phyloP scores from a whole-genome alignment of 2,329 filamentous ascomycete species.

The Fusarium sp. region DNA sequence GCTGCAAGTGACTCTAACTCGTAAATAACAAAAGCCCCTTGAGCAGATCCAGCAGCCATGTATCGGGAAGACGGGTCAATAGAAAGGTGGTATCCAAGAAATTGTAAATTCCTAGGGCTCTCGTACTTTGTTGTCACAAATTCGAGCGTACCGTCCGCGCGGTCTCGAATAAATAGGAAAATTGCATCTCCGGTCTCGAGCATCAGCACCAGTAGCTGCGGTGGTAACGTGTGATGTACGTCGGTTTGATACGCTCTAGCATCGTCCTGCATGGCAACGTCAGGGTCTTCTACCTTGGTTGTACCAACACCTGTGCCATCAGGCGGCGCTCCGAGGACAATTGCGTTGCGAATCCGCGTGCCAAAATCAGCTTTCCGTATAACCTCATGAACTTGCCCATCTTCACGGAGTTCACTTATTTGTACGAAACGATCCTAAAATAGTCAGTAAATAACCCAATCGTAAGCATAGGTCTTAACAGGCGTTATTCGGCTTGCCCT shows the following conservation, averaged over 20 bases:
- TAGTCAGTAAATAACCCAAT: slow-evolving; percentile 20
- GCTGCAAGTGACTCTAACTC: slow-evolving; percentile 68
- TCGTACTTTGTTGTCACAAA: slow-evolving; percentile 72
- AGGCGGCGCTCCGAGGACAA: slow-evolving; percentile 71
- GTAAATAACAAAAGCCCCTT: slow-evolving; percentile 77
- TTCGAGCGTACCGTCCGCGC: slow-evolving; percentile 57
- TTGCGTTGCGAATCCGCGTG: slow-evolving; percentile 80
- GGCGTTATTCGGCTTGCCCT: slow-evolving; percentile 10
- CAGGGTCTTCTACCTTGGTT: slow-evolving; percentile 56
- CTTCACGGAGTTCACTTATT: slow-evolving; percentile 77
- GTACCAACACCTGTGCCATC: slow-evolving; percentile 42
- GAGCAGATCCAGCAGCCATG: slow-evolving; percentile 76
- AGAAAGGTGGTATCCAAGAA: slow-evolving; percentile 73
- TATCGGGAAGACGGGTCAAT: slow-evolving; percentile 80
- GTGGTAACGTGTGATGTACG: slow-evolving; percentile 62
- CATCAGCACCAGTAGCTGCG: slow-evolving; percentile 83
- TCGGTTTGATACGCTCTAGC: slow-evolving; percentile 13
- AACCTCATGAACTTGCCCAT: slow-evolving; percentile 80
- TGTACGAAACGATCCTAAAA: slow-evolving; percentile 79
- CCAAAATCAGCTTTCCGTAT: slow-evolving; percentile 83
- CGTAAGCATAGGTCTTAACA: background rate
- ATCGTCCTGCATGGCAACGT: slow-evolving; percentile 52
- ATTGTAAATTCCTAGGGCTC: slow-evolving; percentile 67
- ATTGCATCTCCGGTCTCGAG: slow-evolving; percentile 78
- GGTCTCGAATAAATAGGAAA: slow-evolving; percentile 75